Base-by-base conservation (phyloP, 768 basidiomycete genomes). In the Punctularia strigosozonata region DNA sequence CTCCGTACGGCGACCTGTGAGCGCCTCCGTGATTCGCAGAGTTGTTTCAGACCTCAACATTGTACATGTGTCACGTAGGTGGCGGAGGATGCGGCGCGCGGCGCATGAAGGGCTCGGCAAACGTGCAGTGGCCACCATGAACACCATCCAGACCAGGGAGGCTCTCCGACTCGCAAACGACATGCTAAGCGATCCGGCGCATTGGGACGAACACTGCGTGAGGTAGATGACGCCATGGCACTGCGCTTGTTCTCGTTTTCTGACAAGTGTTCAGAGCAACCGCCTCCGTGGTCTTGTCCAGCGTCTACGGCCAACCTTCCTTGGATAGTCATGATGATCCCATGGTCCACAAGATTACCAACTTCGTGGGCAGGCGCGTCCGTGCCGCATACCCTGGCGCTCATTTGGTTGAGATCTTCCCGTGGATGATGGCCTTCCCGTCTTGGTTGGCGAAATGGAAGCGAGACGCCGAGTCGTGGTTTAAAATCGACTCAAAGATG, bases 381-480 rank as follows among this genome's bases (percentile, higher is more conserved):
- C 47, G 47, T 7, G 60, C 65, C 3, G 52, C 54, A 6, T 50
- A 53, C 25, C 64, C 63, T 25, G 65, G 65, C 2, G 49, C 53
- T 21, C 56, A 57, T 42, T 21, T 59, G 19, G 62, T 63, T 18
- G 63, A 64, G 40, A 51, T 57, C 36, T 59, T 64, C 37, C 55
- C 59, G 2, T 55, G 48, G 41, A 53, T 65, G 50, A 48, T 46
- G 30, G 41, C 51, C 28, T 38, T 65, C 6, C 63, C 63, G 0
- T 20, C 36, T 6, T 52, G 43, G 38, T 28, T 61, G 38, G 52
- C 58, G 12, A 43, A 40, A 32, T 60, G 56, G 57, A 61, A 58
- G 43, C 36, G 41, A 13, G 47, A 53, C 4, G 55, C 45, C 5
- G 39, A 41, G 28, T 43, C 47, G 23, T 54, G 50, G 47, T 46